phyloP scores from a whole-genome alignment of 495 filamentous ascomycete genomes.

The Rhizodiscina lignyota region DNA sequence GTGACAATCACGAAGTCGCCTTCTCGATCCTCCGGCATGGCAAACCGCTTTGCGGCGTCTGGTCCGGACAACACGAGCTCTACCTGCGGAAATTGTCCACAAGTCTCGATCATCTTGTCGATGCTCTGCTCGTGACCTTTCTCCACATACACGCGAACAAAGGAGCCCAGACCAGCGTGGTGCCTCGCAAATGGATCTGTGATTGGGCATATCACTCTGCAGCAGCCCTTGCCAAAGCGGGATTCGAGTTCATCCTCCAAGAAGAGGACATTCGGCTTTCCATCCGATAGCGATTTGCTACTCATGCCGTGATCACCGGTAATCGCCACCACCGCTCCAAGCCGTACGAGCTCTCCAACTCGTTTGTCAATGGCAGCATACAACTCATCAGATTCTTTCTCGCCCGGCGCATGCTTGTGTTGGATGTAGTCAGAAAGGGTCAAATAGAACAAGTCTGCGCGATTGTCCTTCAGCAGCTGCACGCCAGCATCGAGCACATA shows the following conservation, averaged over 20 bases:
- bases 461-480: constrained; percentile 19
- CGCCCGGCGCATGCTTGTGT: constrained; percentile 22
- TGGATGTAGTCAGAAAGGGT: constrained; percentile 26
- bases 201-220: constrained; percentile 25
- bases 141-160: constrained; percentile 21
- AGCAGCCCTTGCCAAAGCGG: constrained; percentile 13
- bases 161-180: constrained; percentile 21
- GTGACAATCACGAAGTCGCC: constrained; percentile 21
- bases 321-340: constrained; percentile 17
- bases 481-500: constrained; percentile 26
- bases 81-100: constrained; percentile 13
- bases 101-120: constrained; percentile 5
- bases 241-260: too few relatives aligned
- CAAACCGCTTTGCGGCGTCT: constrained; percentile 17
- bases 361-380: constrained; percentile 16
- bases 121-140: too few relatives aligned
- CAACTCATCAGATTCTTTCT: constrained; percentile 19
- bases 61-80: constrained; percentile 14
- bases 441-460: constrained; percentile 23
- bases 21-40: constrained; percentile 22
- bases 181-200: constrained; percentile 23
- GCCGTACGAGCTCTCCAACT: constrained; percentile 11
- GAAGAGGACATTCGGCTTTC: too few relatives aligned
- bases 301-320: too few relatives aligned
- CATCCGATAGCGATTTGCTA: too few relatives aligned